Conservation (phyloP, 148 eudicot genomes). For the Diospyros kaki region DNA sequence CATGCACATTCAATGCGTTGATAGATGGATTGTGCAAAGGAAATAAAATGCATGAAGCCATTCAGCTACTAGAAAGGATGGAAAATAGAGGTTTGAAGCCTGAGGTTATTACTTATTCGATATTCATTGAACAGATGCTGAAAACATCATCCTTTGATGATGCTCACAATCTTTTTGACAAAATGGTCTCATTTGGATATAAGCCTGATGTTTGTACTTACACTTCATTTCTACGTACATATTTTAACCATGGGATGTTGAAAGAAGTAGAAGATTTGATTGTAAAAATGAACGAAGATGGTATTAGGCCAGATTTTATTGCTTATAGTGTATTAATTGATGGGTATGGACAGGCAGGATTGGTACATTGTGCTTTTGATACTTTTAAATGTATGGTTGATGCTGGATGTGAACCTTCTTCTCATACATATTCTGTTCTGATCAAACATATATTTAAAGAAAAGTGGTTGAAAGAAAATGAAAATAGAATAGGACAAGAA, state of each 20-base stretch:
- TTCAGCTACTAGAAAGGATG: constrained; percentile 27
- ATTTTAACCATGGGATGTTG: constrained; percentile 57
- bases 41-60: constrained; percentile 44
- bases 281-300: constrained; percentile 46
- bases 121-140: constrained; percentile 58
- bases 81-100: constrained; percentile 45
- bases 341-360: constrained; percentile 29
- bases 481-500: too few species aligned
- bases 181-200: constrained; percentile 55
- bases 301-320: constrained; percentile 53
- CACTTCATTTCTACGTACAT: constrained; percentile 68
- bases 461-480: too few species aligned
- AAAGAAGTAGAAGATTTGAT: constrained; percentile 65
- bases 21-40: constrained; percentile 64
- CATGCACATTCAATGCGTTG: constrained; percentile 47
- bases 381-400: too few species aligned
- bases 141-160: constrained; percentile 58
- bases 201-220: constrained; percentile 73
- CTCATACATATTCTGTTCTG: too few species aligned
- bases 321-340: constrained; percentile 65
- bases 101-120: constrained; percentile 45
- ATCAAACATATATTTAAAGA: too few species aligned
- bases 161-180: constrained; percentile 48
- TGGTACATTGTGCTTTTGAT: too few species aligned
- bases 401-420: too few species aligned